Evolutionary conservation across 2,329 filamentous ascomycete genomes (phyloP), one percentile per base, ranked within the genome.

Genomic region (Talaromyces sp.): DNA sequence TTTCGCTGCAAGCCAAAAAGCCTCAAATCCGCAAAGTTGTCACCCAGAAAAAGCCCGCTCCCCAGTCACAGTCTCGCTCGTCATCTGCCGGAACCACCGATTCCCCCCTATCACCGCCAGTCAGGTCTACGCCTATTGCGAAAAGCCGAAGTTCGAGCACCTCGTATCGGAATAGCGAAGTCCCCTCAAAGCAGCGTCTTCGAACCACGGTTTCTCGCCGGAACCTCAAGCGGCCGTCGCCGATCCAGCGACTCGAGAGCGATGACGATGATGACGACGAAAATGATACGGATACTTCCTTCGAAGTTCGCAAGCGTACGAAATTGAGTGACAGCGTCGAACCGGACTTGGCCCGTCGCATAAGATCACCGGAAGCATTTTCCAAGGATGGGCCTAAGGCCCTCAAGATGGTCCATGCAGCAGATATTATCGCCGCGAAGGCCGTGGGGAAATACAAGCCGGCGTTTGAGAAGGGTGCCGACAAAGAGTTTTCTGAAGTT

Each of bases 371-470:
- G 63, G 77, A 77, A 67, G 77, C 81, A n/a, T 82, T 82, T 68
- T 76, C 77, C 35, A 76, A 78, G 35, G 75, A 79, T 47, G 73
- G 70, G n/a, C 69, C 71, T 27, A 73, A 72, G 47, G 64, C 72
- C 8, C 75, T 82, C 57, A 68, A 75, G 22, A 81, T 84, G 74
- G 76, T 84, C 27, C 82, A 85, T 72, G 82, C 82, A 9, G 73
- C 78, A 45, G 77, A 82, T 65, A 83, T 84, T 70, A 81, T 76
- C 54, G 78, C 75, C 35, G 68, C 72, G n/a, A 75, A 77, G 67
- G 79, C 76, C 66, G 75, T 74, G 57, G 77, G 74, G 62, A 83
- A 84, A 68, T 87, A 83, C 73, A 82, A 80, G 67, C 79, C 81
- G 31, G 84, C 82, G 27, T 85, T 83, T 70, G 79, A 79, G 13